Conservation (phyloP, 306 rosid species). For the Dalbergia cochinchinensis region DNA sequence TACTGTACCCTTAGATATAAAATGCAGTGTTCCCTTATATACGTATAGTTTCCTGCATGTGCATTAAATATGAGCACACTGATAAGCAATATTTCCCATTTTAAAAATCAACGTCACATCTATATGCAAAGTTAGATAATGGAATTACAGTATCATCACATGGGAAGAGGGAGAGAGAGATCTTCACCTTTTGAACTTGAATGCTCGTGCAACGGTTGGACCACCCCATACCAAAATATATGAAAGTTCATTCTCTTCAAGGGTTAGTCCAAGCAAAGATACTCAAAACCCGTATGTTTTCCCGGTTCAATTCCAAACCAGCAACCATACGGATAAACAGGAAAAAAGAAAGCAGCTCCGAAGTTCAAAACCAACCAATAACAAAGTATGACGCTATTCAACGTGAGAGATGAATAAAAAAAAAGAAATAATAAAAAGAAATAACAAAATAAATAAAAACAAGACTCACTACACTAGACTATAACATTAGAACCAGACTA, state of each 20-base stretch:
- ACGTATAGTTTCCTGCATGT: slow-evolving; percentile 51
- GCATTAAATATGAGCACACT: slow-evolving; percentile 53
- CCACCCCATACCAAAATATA: slow-evolving; percentile 46
- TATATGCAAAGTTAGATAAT: slow-evolving; percentile 45
- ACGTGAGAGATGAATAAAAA: slow-evolving; percentile 12
- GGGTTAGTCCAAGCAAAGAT: slow-evolving; percentile 46
- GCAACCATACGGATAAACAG: slow-evolving; percentile 57
- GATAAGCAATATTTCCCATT: slow-evolving; percentile 54
- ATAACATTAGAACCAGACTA: slow-evolving; percentile 32
- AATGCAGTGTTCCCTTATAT: neutral
- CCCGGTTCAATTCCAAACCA: slow-evolving; percentile 51
- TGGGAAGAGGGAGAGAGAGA: slow-evolving; percentile 36
- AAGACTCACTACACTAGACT: slow-evolving; percentile 38
- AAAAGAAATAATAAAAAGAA: neutral
- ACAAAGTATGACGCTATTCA: slow-evolving; percentile 34
- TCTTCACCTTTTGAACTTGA: slow-evolving; percentile 55
- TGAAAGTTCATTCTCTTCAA: neutral
- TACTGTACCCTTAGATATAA: slow-evolving; percentile 24
- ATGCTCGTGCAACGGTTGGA: slow-evolving; percentile 65
- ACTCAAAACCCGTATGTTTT: slow-evolving; percentile 36
- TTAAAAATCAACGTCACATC: slow-evolving; percentile 60
- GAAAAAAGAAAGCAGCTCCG: slow-evolving; percentile 51
- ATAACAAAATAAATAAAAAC: slow-evolving; percentile 32
- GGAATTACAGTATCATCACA: slow-evolving; percentile 44
- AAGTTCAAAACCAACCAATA: slow-evolving; percentile 53